Base-by-base conservation (phyloP, 1,284 basidiomycete species). In the Cutaneotrichosporon mucoides region DNA sequence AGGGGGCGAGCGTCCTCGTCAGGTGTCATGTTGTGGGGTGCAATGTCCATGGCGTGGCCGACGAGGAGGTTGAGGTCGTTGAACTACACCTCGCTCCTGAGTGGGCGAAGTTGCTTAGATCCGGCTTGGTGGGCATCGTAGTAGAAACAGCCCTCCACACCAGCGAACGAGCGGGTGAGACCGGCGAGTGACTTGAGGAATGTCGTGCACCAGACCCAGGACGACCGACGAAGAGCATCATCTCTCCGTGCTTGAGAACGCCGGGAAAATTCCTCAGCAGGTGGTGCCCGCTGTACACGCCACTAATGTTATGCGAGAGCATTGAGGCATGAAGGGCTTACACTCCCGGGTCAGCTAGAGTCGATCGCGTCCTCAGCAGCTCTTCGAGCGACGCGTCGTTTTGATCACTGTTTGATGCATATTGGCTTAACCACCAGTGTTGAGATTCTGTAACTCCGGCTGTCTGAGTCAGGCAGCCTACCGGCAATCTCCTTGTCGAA, bases 171-270 rank as follows among this genome's bases (percentile, higher is more conserved):
- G 11, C 64, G 58, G 38, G 76, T 72, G 36, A 79, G 68, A 47
- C 79, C 77, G 15, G 79, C 71, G 5, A 81, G 70, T 4, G 77
- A 68, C 63, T 80, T 79, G 68, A 81, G 73, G 64, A 81, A 77
- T 0, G 80, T 81, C 11, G 77, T 78, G 67, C 78, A 80, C 24
- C 80, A 1, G 71, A 67, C 10, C 79, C 79, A 0, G 80, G 80
- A 45, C 79, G 68, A 9, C 73, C 77, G 8, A 79, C 69, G 41
- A 73, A 73, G 46, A 79, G 66, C 67, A 76, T 72, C 72, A 75
- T 76, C 66, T 78, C 75, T 47, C 74, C 75, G 1, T 74, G 64
- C 47, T 61, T 58, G 41, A 77, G 73, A 0, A 69, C 36, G 44
- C 74, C 73, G 10, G 50, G 62, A 53, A 73, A 72, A 43, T 71